Evolutionary conservation across 805 yeast genomes (phyloP), one percentile per base, ranked within the genome.

Genomic region (Maudiozyma serrabonitensis): DNA sequence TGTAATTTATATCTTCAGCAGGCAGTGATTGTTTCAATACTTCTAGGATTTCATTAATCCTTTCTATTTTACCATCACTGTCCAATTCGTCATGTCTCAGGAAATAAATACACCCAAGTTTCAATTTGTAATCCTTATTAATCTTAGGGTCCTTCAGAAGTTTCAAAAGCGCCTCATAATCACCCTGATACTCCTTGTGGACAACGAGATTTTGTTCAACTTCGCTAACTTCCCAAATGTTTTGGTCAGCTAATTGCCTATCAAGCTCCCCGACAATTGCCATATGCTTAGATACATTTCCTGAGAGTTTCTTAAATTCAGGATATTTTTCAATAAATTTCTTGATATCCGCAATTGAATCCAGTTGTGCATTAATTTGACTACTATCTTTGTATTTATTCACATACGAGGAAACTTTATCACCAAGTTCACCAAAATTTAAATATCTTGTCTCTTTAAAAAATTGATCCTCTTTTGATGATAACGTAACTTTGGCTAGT

Each of bases 341-440:
- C 66, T 91, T 93, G 80, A 93, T 85, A 60, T 93, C 99, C 18
- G 86, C 81, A 43, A 93, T 80, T 37, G 93, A 82, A 54, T 81
- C 81, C 53, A 91, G 75, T 53, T 82, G 80, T 44, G 57, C 62
- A 47, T 81, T 79, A 19, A 83, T 77, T 58, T 89, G 85, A 1
- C 97, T 86, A 60, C 85, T 86, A 19, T 73, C 64, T 61, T 88
- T 91, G 67, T 89, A 93, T 43, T 79, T 82, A 48, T 81, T 82
- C 32, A 93, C 96, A 60, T 87, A 87, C 49, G 77, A 81, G 59
- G 87, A 90, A 60, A 93, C 84, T 55, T 80, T 79, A 39, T 89
- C 96, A 41, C 96, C 93, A 48, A 93, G 72, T 62, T 93, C 98
- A 32, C 98, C 99, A 70, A 90, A 95, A 67, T 93, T 93, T 56